phyloP scores from a whole-genome alignment of 2,329 filamentous ascomycete species.

The Eutypella sp. region DNA sequence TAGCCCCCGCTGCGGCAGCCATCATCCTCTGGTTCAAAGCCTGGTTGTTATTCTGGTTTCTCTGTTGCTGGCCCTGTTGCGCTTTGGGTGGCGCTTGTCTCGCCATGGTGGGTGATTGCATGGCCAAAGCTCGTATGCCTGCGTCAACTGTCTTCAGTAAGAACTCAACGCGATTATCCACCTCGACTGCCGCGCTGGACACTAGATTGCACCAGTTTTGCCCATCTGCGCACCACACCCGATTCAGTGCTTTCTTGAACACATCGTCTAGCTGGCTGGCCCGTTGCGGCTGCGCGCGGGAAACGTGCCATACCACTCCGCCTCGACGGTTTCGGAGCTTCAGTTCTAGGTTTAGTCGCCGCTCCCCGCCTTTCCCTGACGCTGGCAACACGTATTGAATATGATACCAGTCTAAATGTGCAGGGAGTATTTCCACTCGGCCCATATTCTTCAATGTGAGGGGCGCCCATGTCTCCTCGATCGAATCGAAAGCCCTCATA shows the following conservation, averaged over 20 bases:
- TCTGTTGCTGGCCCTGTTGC: conserved; percentile 2
- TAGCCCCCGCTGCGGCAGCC: conserved; percentile 11
- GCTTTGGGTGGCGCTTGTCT: conserved; percentile 19
- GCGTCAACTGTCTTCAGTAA: conserved; percentile 45
- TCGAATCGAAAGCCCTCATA: conserved; percentile 53
- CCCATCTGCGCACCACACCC: conserved; percentile 22
- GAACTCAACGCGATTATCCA: conserved; percentile 37
- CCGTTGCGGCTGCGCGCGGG: conserved; percentile 26
- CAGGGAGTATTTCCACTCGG: conserved; percentile 45
- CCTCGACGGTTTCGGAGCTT: conserved; percentile 44
- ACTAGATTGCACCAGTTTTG: conserved; percentile 25
- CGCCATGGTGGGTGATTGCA: conserved; percentile 20
- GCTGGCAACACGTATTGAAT: conserved; percentile 46
- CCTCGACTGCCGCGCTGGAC: conserved; percentile 37
- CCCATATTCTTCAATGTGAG: conserved; percentile 39
- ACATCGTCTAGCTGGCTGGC: conserved; percentile 22
- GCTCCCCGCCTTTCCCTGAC: conserved; percentile 20
- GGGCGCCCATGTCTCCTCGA: conserved; percentile 52
- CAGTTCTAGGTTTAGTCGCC: conserved; percentile 47
- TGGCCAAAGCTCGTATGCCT: conserved; percentile 33
- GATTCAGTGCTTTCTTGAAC: conserved; percentile 21
- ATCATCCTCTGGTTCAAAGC: conserved; percentile 15
- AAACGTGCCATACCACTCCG: conserved; percentile 47
- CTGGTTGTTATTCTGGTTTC: conserved; percentile 9
- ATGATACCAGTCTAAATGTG: conserved; percentile 52